Percentiles rank a stretch among this genome's conserved stretches.
phyloP scores from a whole-genome alignment of 2,329 filamentous ascomycete species.

The Dothistroma pini region DNA sequence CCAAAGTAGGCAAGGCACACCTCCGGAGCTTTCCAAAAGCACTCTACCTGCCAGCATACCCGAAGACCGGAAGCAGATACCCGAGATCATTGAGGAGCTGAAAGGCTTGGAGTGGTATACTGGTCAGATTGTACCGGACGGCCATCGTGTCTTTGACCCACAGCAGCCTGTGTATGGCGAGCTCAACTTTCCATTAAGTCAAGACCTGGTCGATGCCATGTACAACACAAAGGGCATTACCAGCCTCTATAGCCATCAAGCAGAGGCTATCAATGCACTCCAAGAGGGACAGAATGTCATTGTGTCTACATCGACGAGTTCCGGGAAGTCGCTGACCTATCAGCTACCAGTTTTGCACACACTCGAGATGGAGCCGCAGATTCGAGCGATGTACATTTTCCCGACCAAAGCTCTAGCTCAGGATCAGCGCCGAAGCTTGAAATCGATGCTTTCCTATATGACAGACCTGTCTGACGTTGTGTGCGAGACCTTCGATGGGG shows the following conservation, averaged over 20 bases:
- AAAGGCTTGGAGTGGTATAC: conserved; percentile 83
- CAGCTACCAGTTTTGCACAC: conserved; percentile 88
- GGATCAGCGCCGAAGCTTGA: conserved; percentile 84
- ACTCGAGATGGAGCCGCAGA: conserved; percentile 70
- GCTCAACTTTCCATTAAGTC: conserved; percentile 79
- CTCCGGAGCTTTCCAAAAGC: conserved; percentile 37
- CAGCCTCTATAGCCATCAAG: conserved; percentile 84
- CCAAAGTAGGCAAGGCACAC: conserved; percentile 41
- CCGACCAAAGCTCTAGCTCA: conserved; percentile 95
- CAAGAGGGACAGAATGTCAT: conserved; percentile 82
- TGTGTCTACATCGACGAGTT: conserved; percentile 90
- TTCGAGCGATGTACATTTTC: conserved; percentile 95
- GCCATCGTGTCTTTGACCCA: conserved; percentile 84
- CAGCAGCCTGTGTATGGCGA: conserved; percentile 80
- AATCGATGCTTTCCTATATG: conserved; percentile 79
- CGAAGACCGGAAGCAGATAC: conserved; percentile 70
- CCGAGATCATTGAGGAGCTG: conserved; percentile 81
- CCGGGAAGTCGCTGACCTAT: conserved; percentile 97
- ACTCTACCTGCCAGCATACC: conserved; percentile 70
- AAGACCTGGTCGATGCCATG: conserved; percentile 89
- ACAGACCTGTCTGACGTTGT: conserved; percentile 68
- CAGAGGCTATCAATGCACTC: conserved; percentile 86
- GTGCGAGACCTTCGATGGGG: conserved; percentile 94
- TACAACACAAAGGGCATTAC: conserved; percentile 90
- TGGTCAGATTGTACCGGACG: conserved; percentile 87